Evolutionary conservation across 106 monocot species (phyloP).

Genomic region (Dendrobium catenatum): DNA sequence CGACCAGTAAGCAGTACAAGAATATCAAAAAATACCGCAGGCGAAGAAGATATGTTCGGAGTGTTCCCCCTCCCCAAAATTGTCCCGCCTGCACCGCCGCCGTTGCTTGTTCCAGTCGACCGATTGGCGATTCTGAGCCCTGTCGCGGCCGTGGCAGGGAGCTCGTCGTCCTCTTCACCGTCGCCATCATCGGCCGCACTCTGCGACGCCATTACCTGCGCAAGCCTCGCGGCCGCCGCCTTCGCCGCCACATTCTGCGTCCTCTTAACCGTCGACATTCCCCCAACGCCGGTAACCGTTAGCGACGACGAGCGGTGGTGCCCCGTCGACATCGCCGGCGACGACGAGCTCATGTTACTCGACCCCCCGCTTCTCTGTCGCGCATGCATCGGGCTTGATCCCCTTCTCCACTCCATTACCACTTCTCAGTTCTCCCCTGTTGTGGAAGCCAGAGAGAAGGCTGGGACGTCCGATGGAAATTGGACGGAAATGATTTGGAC

Average conservation of each 20-base stretch:
- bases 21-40: slow-evolving; percentile 16
- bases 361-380: slow-evolving; percentile 42
- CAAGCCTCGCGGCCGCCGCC: slow-evolving; percentile 70
- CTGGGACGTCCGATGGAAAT: background rate
- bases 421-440: background rate
- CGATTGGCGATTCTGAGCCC: slow-evolving; percentile 11
- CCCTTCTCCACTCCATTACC: slow-evolving; percentile 9
- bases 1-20: background rate
- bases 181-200: slow-evolving; percentile 38
- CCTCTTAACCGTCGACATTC: slow-evolving; percentile 35
- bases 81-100: slow-evolving; percentile 2
- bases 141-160: background rate
- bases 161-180: slow-evolving; percentile 13
- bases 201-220: slow-evolving; percentile 85
- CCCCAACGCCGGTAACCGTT: slow-evolving; percentile 5
- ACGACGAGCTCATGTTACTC: slow-evolving; percentile 30
- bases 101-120: slow-evolving; percentile 13
- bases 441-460: background rate
- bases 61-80: slow-evolving; percentile 13
- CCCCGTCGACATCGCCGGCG: slow-evolving; percentile 48
- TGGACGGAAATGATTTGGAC: too few relatives aligned
- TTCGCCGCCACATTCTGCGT: slow-evolving; percentile 73
- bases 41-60: slow-evolving; percentile 32
- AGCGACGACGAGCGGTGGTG: slow-evolving; percentile 36
- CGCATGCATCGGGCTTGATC: slow-evolving; percentile 23